These are phyloP conservation scores for Neolentinus lepideus DNA, from an alignment of 1,284 basidiomycete species.

Conservation along the genomic window DNA sequence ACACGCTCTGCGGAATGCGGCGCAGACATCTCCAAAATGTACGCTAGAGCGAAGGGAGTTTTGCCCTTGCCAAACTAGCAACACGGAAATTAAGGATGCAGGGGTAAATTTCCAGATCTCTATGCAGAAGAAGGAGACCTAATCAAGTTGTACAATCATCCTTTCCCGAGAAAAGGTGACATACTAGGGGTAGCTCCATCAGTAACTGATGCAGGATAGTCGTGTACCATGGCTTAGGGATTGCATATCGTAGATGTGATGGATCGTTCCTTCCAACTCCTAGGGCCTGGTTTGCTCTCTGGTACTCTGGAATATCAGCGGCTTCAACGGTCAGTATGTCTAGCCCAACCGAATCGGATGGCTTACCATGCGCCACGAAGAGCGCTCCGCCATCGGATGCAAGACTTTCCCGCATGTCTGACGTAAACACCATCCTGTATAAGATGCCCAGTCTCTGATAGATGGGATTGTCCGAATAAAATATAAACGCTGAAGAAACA, in stretches of 20 bases:
- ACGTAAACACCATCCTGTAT: neutral
- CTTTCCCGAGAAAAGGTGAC: neutral
- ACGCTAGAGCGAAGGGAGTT: neutral
- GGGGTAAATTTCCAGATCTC: neutral
- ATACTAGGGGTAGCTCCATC: neutral
- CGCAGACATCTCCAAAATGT: neutral
- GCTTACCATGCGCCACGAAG: neutral
- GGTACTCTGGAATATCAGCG: neutral
- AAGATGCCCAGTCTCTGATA: neutral
- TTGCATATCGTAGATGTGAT: neutral
- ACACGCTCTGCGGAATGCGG: neutral
- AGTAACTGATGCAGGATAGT: neutral
- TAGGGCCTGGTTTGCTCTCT: neutral
- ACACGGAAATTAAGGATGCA: neutral
- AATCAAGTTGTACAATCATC: neutral
- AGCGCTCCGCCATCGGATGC: neutral
- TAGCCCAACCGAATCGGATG: neutral
- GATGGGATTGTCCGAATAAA: neutral
- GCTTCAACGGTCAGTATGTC: neutral
- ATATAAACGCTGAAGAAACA: neutral
- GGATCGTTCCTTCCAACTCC: neutral
- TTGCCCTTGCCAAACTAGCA: neutral
- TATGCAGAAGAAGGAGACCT: neutral
- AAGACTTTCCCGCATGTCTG: neutral
- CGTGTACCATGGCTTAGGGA: neutral